A percentile compares a stretch with the other conserved stretches of the same genome.
Evolutionary conservation across 257 asterid species (phyloP).

Genomic region (Linaria vulgaris): DNA sequence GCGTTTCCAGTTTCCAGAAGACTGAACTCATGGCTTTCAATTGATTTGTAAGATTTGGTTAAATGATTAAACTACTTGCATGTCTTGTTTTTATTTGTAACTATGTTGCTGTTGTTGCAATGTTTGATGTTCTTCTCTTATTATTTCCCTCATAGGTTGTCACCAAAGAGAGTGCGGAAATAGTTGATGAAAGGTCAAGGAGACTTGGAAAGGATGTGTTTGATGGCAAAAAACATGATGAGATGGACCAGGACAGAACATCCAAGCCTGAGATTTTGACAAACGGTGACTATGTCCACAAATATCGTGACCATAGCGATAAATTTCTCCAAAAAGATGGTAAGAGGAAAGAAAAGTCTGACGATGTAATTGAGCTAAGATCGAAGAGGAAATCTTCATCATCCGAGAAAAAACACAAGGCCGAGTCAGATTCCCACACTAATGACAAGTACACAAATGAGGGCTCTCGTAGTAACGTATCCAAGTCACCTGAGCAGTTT

Average conservation of each 20-base stretch:
- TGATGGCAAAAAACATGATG: slow-evolving; percentile 39
- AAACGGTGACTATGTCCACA: slow-evolving; percentile 37
- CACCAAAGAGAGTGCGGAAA: slow-evolving; percentile 29
- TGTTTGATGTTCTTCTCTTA: slow-evolving; percentile 2
- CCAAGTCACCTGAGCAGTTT: slow-evolving; percentile 58
- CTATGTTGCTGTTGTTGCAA: slow-evolving; percentile 17
- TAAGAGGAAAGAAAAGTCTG: slow-evolving; percentile 30
- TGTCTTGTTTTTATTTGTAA: slow-evolving; percentile 26
- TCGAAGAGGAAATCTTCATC: slow-evolving; percentile 31
- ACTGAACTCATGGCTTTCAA: slow-evolving; percentile 71
- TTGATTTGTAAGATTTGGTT: slow-evolving; percentile 77
- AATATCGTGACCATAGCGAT: slow-evolving; percentile 25
- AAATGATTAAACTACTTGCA: slow-evolving; percentile 36
- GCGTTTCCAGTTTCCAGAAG: slow-evolving; percentile 70
- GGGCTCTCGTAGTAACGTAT: slow-evolving; percentile 35
- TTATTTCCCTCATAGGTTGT: slow-evolving; percentile 43
- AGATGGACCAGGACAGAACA: slow-evolving; percentile 32
- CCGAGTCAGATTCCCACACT: slow-evolving; percentile 31
- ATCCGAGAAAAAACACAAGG: slow-evolving; percentile 40
- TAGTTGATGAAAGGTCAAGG: slow-evolving; percentile 26
- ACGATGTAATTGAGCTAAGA: slow-evolving; percentile 35
- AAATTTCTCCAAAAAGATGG: slow-evolving; percentile 23
- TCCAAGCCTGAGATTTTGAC: slow-evolving; percentile 32
- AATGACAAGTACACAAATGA: slow-evolving; percentile 37
- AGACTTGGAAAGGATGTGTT: slow-evolving; percentile 31